phyloP scores from a whole-genome alignment of 2,329 filamentous ascomycete species.

The Cytospora mali region DNA sequence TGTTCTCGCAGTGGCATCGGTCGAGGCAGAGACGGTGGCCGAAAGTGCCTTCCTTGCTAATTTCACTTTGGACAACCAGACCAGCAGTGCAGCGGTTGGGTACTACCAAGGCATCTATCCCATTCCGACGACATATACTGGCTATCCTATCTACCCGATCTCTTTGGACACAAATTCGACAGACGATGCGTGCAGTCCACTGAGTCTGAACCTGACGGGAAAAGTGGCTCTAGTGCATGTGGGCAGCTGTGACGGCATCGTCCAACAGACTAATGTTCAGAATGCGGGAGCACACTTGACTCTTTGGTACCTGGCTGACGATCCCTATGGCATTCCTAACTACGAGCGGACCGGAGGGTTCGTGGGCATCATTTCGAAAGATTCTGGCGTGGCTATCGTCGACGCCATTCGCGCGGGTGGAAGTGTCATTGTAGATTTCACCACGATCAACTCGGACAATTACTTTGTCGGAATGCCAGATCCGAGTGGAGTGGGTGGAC shows the following conservation, averaged over 20 bases:
- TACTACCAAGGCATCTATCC: conserved; percentile 16
- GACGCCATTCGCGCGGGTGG: conserved; percentile 28
- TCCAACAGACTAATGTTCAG: conserved; percentile 42
- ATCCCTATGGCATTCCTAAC: conserved; percentile 24
- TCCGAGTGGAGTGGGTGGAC: conserved; percentile 34
- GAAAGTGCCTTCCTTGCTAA: conserved; percentile 8
- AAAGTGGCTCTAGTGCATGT: conserved; percentile 44
- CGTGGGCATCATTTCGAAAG: conserved; percentile 27
- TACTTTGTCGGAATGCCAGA: conserved; percentile 31
- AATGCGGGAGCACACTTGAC: conserved; percentile 45
- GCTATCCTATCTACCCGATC: conserved; percentile 28
- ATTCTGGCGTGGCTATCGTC: conserved; percentile 30
- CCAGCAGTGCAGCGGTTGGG: conserved; percentile 7
- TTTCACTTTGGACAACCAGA: conserved; percentile 1
- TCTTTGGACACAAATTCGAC: conserved; percentile 26
- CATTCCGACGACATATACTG: conserved; percentile 13
- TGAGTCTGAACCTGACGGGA: conserved; percentile 37
- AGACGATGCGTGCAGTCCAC: conserved; percentile 41
- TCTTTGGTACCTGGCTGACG: conserved; percentile 43
- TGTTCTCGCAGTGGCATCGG: conserved; percentile 10
- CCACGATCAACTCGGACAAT: conserved; percentile 19
- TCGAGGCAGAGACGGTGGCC: conserved; percentile 13
- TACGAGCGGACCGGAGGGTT: conserved; percentile 15
- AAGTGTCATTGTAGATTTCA: conserved; percentile 30
- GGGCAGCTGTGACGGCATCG: conserved; percentile 33